phyloP scores from a whole-genome alignment of 2,329 filamentous ascomycete genomes.

The Beauveria rudraprayagi region DNA sequence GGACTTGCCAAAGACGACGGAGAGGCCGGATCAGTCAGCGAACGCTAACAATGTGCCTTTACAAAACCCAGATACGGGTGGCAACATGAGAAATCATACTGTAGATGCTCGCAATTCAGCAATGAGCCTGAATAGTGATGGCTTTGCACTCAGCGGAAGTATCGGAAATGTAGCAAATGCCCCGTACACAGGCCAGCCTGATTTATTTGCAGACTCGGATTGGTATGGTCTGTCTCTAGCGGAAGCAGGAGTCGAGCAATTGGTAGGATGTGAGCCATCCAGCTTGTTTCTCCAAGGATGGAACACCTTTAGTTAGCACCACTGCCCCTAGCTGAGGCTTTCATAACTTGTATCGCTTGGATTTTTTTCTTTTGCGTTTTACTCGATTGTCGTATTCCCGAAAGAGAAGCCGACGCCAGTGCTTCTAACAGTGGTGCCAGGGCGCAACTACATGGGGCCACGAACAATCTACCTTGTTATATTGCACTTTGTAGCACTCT shows the following conservation, averaged over 20 bases:
- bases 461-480: too few species aligned
- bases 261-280: conserved; percentile 2
- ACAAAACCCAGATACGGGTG: neutral
- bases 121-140: neutral
- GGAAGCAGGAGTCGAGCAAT: conserved; percentile 1
- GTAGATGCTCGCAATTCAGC: neutral
- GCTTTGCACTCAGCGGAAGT: neutral
- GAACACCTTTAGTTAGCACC: neutral
- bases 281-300: neutral
- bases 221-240: conserved; percentile 1
- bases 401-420: too few species aligned
- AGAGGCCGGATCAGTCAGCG: neutral
- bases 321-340: too few species aligned
- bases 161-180: neutral
- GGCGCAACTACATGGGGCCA: too few species aligned
- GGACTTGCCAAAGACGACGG: neutral
- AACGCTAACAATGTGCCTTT: neutral
- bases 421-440: too few species aligned
- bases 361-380: too few species aligned
- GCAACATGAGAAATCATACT: neutral
- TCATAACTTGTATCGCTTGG: too few species aligned
- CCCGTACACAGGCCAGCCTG: neutral
- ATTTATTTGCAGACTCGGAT: neutral
- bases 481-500: too few species aligned
- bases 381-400: too few species aligned